Evolutionary conservation across 1,284 basidiomycete genomes (phyloP).

Genomic region (Anthracocystis panici-leucophaei): DNA sequence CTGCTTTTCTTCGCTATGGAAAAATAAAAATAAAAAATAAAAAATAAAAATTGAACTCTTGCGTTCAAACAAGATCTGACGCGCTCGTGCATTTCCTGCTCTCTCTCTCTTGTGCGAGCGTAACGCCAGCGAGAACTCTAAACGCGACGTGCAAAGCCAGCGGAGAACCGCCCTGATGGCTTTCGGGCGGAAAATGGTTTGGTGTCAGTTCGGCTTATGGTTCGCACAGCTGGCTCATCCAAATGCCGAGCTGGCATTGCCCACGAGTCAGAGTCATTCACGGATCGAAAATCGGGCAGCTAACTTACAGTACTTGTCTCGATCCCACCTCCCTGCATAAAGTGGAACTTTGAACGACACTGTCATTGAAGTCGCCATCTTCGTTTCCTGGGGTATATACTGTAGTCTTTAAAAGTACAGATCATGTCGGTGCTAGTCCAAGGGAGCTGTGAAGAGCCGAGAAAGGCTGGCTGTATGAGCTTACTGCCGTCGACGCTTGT

Average conservation of each 20-base stretch:
- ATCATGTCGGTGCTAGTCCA: too few relatives aligned
- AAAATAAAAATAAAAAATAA: too few relatives aligned
- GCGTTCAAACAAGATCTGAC: slow-evolving; percentile 6
- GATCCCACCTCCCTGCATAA: not conserved
- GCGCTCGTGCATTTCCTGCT: slow-evolving; percentile 10
- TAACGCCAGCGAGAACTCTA: not conserved
- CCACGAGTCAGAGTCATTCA: too few relatives aligned
- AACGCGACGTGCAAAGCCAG: slow-evolving; percentile 1
- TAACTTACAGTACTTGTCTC: not conserved
- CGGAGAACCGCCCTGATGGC: not conserved
- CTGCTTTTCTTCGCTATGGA: not conserved
- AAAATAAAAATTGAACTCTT: slow-evolving; percentile 11
- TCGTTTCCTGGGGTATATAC: not conserved
- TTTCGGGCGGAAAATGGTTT: too few relatives aligned
- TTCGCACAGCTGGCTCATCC: too few relatives aligned
- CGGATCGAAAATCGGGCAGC: not conserved
- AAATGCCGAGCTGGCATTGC: too few relatives aligned
- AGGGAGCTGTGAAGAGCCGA: not conserved
- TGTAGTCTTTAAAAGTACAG: slow-evolving; percentile 4
- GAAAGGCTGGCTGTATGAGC: slow-evolving; percentile 5
- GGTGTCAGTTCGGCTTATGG: too few relatives aligned
- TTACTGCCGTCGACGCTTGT: slow-evolving; percentile 41
- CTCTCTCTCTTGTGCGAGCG: not conserved
- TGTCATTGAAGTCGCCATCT: not conserved
- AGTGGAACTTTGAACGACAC: not conserved